These are phyloP conservation scores for Triticum timopheevii DNA, from an alignment of 176 grass and related monocot genomes.

Conservation along the genomic window DNA sequence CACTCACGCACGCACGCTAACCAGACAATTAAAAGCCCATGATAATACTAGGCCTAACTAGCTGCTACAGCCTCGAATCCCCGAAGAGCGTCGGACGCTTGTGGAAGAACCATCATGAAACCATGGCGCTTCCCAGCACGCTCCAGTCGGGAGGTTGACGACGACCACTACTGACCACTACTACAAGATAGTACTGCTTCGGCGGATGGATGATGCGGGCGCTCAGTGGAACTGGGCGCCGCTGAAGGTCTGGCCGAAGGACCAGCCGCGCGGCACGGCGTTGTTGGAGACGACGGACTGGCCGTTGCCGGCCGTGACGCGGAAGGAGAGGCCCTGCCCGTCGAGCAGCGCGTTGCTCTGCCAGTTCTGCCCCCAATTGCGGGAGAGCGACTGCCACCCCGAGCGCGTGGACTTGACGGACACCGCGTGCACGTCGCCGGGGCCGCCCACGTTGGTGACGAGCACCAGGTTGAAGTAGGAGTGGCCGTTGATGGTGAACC, in stretches of 20 bases:
- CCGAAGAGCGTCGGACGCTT: constrained; percentile 7
- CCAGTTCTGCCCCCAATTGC: constrained; percentile 98
- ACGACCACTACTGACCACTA: background rate
- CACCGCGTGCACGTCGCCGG: constrained; percentile 72
- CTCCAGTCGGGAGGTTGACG: constrained; percentile 16
- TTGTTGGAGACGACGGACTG: constrained; percentile 47
- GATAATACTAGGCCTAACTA: constrained; percentile 16
- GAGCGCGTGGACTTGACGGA: constrained; percentile 48
- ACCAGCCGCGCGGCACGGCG: constrained; percentile 61
- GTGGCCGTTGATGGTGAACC: constrained; percentile 90
- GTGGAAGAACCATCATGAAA: constrained; percentile 44
- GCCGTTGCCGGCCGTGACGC: constrained; percentile 57
- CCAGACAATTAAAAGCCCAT: constrained; percentile 35
- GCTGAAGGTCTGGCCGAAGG: constrained; percentile 81
- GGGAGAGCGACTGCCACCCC: constrained; percentile 59
- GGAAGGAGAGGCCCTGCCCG: constrained; percentile 56
- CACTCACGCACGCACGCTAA: background rate
- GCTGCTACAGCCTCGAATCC: background rate
- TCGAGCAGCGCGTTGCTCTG: constrained; percentile 66
- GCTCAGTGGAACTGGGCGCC: constrained; percentile 66
- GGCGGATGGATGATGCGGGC: no score
- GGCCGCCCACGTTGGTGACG: constrained; percentile 77
- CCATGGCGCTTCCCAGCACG: constrained; percentile 34
- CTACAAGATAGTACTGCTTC: background rate
- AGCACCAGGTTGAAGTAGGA: constrained; percentile 94